phyloP scores from a whole-genome alignment of 805 yeast genomes.

The Priceomyces haplophilus region DNA sequence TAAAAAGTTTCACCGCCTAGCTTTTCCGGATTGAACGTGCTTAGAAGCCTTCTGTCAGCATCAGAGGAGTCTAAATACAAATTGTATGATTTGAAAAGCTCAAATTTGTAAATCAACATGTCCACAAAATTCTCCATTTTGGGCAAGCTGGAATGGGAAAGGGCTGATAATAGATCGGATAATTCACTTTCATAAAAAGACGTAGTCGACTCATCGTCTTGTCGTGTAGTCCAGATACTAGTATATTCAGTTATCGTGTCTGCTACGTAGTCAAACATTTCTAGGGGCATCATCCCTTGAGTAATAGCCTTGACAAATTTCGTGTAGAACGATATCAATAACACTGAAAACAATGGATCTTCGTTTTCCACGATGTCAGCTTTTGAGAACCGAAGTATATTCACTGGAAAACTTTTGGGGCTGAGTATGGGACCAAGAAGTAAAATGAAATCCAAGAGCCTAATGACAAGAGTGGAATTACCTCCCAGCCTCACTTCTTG shows the following conservation, averaged over 20 bases:
- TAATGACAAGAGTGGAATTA: slow-evolving; percentile 16
- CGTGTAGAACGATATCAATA: slow-evolving; percentile 24
- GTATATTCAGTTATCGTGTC: slow-evolving; percentile 8
- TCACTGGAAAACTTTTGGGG: slow-evolving; percentile 1
- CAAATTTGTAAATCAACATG: slow-evolving; percentile 7
- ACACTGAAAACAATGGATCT: slow-evolving; percentile 25
- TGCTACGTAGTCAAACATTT: slow-evolving; percentile 6
- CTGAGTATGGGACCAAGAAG: slow-evolving; percentile 13
- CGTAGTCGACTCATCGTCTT: slow-evolving; percentile 10
- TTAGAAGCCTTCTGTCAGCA: slow-evolving; percentile 20
- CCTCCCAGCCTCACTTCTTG: slow-evolving; percentile 6
- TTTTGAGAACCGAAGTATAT: slow-evolving; percentile 9
- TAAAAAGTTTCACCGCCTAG: slow-evolving; percentile 11
- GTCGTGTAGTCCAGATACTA: slow-evolving; percentile 6
- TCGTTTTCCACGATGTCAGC: slow-evolving; percentile 16
- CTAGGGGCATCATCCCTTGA: background rate
- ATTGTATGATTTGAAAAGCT: slow-evolving; percentile 20
- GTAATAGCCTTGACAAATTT: slow-evolving; percentile 14
- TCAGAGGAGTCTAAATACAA: slow-evolving; percentile 13
- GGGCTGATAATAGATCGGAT: slow-evolving; percentile 15
- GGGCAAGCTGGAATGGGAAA: slow-evolving; percentile 16
- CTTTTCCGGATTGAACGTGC: slow-evolving; percentile 15
- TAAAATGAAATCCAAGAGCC: slow-evolving; percentile 18
- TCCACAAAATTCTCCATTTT: slow-evolving; percentile 6
- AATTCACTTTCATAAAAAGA: slow-evolving; percentile 16